Evolutionary conservation across 2,329 filamentous ascomycete species (phyloP).

Genomic region (Chaetomium sp.): DNA sequence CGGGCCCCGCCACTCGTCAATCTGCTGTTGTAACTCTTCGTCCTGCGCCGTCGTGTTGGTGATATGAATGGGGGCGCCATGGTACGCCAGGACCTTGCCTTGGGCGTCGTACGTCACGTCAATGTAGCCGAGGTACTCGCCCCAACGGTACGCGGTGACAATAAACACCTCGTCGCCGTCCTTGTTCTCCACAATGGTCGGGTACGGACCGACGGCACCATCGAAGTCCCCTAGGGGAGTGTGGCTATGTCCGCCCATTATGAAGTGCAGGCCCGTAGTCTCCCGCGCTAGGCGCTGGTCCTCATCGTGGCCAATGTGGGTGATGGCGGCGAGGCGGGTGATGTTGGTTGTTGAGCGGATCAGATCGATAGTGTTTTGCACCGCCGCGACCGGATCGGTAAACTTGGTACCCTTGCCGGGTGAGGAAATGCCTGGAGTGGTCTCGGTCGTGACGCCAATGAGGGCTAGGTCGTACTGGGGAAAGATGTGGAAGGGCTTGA

Average conservation of each 20-base stretch:
- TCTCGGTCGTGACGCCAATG: slow-evolving; percentile 65
- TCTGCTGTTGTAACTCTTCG: slow-evolving; percentile 56
- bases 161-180: slow-evolving; percentile 69
- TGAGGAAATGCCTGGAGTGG: slow-evolving; percentile 59
- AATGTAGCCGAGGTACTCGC: slow-evolving; percentile 68
- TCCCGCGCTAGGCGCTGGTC: slow-evolving; percentile 62
- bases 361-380: slow-evolving; percentile 63
- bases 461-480: slow-evolving; percentile 62
- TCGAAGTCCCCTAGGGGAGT: slow-evolving; percentile 62
- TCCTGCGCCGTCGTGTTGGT: slow-evolving; percentile 64
- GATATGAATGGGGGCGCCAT: slow-evolving; percentile 65
- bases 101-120: slow-evolving; percentile 63
- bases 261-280: slow-evolving; percentile 66
- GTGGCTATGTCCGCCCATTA: slow-evolving; percentile 65
- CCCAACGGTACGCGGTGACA: slow-evolving; percentile 69
- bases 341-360: slow-evolving; percentile 64
- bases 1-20: slow-evolving; percentile 60
- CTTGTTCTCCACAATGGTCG: slow-evolving; percentile 62
- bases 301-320: slow-evolving; percentile 67
- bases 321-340: slow-evolving; percentile 65
- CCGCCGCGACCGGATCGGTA: slow-evolving; percentile 57
- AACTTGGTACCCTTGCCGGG: slow-evolving; percentile 62
- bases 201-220: slow-evolving; percentile 62
- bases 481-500: slow-evolving; percentile 68
- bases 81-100: slow-evolving; percentile 64